phyloP scores from a whole-genome alignment of 495 filamentous ascomycete species.

The Hypoxylon trugodes region DNA sequence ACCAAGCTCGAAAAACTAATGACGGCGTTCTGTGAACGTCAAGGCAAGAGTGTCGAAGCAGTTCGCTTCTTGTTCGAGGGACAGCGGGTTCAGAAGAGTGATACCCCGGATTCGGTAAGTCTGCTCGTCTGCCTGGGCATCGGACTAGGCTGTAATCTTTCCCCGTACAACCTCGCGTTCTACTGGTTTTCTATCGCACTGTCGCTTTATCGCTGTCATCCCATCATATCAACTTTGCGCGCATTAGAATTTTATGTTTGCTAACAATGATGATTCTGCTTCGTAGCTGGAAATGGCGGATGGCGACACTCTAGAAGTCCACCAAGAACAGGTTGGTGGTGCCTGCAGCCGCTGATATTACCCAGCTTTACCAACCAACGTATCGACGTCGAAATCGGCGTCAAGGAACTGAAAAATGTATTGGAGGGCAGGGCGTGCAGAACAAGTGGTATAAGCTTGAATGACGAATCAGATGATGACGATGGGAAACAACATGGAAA shows the following conservation, averaged over 20 bases:
- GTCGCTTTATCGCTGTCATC: not conserved
- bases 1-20: conserved; percentile 97
- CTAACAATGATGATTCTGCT: conserved; percentile 9
- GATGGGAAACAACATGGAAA: conserved; percentile 11
- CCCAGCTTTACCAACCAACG: not conserved
- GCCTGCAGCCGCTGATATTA: conserved; percentile 49
- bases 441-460: conserved; percentile 17
- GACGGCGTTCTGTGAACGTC: conserved; percentile 97
- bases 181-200: not conserved
- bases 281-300: conserved; percentile 93
- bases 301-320: conserved; percentile 95
- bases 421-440: too few relatives aligned
- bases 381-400: not conserved
- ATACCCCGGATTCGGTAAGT: conserved; percentile 93
- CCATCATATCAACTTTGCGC: not conserved
- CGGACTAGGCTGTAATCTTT: not conserved
- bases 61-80: conserved; percentile 98
- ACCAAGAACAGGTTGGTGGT: conserved; percentile 95
- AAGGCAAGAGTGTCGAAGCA: conserved; percentile 83
- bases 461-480: conserved; percentile 15
- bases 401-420: too few relatives aligned
- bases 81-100: conserved; percentile 82
- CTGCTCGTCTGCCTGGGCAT: not conserved
- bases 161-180: not conserved
- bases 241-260: not conserved